Percentiles rank a stretch among this genome's conserved stretches.
Conservation (phyloP, 164 flowering plant genomes). For the Amborella trichopoda region DNA sequence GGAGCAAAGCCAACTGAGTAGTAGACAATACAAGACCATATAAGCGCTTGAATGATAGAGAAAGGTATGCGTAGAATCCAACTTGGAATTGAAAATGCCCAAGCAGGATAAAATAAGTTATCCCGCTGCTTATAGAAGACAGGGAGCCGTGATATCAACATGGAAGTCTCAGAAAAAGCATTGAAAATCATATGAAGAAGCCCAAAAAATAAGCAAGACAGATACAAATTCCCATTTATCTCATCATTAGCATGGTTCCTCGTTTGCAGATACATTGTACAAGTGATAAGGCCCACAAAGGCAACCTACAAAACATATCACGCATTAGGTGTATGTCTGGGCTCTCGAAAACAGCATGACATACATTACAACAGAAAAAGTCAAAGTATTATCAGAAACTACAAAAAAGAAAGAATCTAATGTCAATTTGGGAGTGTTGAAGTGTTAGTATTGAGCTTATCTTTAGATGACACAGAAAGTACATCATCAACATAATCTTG, state of each 20-base stretch:
- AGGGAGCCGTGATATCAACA: slow-evolving; percentile 75
- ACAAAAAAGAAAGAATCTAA: no score
- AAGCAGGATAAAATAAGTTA: slow-evolving; percentile 78
- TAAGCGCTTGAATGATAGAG: slow-evolving; percentile 62
- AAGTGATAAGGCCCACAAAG: slow-evolving; percentile 33
- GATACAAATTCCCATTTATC: slow-evolving; percentile 23
- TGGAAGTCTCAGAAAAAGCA: slow-evolving; percentile 79
- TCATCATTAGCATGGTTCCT: slow-evolving; percentile 14
- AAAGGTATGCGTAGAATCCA: slow-evolving; percentile 83
- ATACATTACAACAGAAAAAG: no score
- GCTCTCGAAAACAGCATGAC: no score
- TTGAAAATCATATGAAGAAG: slow-evolving; percentile 85
- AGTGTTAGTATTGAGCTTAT: no score
- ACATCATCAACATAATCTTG: no score
- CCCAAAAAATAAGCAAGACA: slow-evolving; percentile 57
- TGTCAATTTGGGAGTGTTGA: no score
- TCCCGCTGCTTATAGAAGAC: slow-evolving; percentile 86
- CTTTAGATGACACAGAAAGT: no score
- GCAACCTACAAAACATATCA: slow-evolving; percentile 73
- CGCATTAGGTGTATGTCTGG: no score
- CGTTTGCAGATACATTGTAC: slow-evolving; percentile 25
- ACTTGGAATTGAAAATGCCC: slow-evolving; percentile 70
- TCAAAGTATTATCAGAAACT: no score
- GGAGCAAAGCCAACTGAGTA: slow-evolving; percentile 80
- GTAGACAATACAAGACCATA: slow-evolving; percentile 76